Evolutionary conservation across 257 asterid genomes (phyloP).

Genomic region (Solanum phureja): DNA sequence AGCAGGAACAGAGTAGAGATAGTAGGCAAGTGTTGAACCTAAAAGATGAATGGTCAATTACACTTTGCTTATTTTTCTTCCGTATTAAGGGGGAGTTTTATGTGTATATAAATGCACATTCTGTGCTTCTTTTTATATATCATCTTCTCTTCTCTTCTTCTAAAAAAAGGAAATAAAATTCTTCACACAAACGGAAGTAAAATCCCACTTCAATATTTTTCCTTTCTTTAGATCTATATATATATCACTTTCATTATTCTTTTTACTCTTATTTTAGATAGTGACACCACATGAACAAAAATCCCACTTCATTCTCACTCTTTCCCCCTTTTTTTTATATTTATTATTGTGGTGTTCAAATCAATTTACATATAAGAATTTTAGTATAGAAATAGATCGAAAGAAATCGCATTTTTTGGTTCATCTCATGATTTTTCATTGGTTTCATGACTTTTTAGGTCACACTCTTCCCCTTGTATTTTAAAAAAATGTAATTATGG

Average conservation of each 20-base stretch:
- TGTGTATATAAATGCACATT: conserved; percentile 10
- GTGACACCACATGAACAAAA: neutral
- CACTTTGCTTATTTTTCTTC: conserved; percentile 9
- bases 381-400: neutral
- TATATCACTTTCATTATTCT: neutral
- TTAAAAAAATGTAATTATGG: neutral
- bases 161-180: neutral
- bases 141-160: neutral
- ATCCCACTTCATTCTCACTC: neutral
- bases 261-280: neutral
- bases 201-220: neutral
- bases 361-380: neutral
- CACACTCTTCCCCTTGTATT: neutral
- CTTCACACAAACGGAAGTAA: neutral
- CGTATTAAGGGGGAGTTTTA: neutral
- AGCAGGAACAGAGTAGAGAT: too few relatives aligned
- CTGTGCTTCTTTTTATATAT: neutral
- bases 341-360: neutral
- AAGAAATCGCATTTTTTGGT: neutral
- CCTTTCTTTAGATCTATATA: conserved; percentile 17
- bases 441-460: neutral
- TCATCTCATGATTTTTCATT: neutral
- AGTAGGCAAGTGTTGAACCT: neutral
- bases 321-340: neutral
- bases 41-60: conserved; percentile 13